These are phyloP conservation scores for Cornus suecica DNA, from an alignment of 148 eudicot species.

Conservation along the genomic window DNA sequence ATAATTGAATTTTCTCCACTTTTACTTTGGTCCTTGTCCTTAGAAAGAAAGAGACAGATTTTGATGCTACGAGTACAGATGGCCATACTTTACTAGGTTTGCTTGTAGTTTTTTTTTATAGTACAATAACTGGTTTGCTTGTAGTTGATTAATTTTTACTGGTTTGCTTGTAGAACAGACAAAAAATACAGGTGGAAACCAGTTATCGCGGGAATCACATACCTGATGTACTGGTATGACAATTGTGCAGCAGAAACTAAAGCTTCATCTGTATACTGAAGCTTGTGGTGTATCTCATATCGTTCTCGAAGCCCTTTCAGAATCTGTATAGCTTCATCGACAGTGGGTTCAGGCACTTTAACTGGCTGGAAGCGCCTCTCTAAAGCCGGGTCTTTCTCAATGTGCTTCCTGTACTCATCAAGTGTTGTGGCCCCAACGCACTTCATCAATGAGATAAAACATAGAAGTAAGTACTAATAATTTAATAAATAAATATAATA, in stretches of 20 bases:
- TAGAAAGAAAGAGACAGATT: neutral
- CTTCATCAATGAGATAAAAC: conserved; percentile 13
- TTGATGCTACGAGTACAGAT: neutral
- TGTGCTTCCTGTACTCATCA: conserved; percentile 42
- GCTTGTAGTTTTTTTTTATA: too few relatives aligned
- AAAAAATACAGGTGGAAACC: neutral
- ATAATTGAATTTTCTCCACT: too few relatives aligned
- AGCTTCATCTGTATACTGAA: conserved; percentile 37
- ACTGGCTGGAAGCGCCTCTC: conserved; percentile 43
- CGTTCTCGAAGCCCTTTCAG: conserved; percentile 34
- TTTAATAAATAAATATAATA: neutral
- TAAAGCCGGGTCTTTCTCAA: conserved; percentile 42
- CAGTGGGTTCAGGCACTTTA: conserved; percentile 40
- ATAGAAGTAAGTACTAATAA: neutral
- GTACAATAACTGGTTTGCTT: too few relatives aligned
- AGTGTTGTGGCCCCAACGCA: conserved; percentile 46
- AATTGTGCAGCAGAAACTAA: conserved; percentile 36
- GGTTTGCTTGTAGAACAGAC: neutral
- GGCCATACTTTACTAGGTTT: neutral
- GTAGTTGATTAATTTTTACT: neutral
- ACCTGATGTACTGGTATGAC: conserved; percentile 37
- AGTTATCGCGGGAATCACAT: neutral
- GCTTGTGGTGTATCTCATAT: conserved; percentile 49
- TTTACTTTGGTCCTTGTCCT: too few relatives aligned
- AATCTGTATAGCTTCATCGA: conserved; percentile 37